Percentiles rank a stretch among this genome's conserved stretches.
Conservation (phyloP, 306 rosid genomes). For the Castanea sativa region DNA sequence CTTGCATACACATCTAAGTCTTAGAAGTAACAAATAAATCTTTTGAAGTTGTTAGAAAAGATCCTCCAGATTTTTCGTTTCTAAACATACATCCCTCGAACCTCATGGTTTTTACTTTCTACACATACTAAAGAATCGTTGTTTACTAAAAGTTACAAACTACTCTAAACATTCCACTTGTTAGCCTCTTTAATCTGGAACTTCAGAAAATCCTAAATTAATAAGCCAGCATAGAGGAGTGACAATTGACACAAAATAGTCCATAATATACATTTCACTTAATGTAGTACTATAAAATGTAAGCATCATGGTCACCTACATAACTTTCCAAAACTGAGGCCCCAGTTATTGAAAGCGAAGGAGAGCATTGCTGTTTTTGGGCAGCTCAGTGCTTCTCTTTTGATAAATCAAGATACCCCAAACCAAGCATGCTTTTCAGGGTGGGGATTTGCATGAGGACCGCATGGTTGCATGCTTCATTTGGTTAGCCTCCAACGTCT, state of each 20-base stretch:
- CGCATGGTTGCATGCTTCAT: neutral
- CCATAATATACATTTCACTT: neutral
- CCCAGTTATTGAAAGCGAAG: neutral
- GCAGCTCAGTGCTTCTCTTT: constrained; percentile 13
- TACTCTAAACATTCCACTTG: neutral
- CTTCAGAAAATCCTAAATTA: neutral
- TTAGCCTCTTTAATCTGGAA: neutral
- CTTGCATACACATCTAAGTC: too few species aligned
- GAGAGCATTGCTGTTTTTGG: constrained; percentile 1
- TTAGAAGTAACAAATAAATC: too few species aligned
- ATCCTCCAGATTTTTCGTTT: neutral
- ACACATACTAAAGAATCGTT: neutral
- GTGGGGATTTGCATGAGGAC: neutral
- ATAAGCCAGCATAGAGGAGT: neutral
- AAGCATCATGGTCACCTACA: neutral
- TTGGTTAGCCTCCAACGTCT: constrained; percentile 27
- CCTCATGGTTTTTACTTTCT: neutral
- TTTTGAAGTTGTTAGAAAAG: neutral
- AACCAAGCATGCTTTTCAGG: neutral
- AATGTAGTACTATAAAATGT: neutral
- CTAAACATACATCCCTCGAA: neutral
- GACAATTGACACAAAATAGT: neutral
- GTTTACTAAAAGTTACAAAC: neutral
- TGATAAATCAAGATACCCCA: neutral
- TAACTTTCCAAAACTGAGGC: neutral